Evolutionary conservation across 768 basidiomycete species (phyloP), one percentile per base, ranked within the genome.

Genomic region (Boletus huronensis): DNA sequence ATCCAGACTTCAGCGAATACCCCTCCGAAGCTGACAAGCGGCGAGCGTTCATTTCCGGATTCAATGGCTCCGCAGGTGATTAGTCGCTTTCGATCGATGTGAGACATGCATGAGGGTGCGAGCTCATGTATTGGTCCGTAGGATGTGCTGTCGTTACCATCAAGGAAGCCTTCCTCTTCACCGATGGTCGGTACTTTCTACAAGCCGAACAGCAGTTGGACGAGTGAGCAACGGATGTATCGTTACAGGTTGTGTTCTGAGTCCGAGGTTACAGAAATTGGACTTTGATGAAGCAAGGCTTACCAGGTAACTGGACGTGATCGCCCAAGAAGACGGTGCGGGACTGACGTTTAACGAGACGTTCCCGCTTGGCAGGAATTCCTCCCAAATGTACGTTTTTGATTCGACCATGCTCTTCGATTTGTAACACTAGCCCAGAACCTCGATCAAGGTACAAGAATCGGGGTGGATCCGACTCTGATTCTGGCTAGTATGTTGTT

Each of bases 131-230:
- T 23, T 23, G n/a, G 42, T 53, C 5, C 29, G 21, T 59, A 87
- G 90, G 91, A 42, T 88, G 83, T 55, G 94, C 92, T 3, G 68
- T 95, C 40, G 76, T 96, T 23, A 90, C 90, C 0, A 65, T 73
- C 44, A 75, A 85, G 28, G 75, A 83, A 5, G 95, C 94, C 0
- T 84, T 78, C 57, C 77, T 97, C 46, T 98, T 96, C 74, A 98
- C 96, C 3, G 96, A 99, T 74, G 97, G 96, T 3, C 75, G 96
- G 42, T 99, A 99, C 66, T 97, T 90, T 65, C 74, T 98, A 31
- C 96, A 99, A 72, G 97, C 97, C 0, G 83, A 80, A 56, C 82
- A 93, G 58, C 92, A 99, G 71, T 75, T 99, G 59, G 93, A 95
- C 69, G 57, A 79, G 92, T 90, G 60, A 68, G 83, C 26, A 21